A percentile compares a stretch with the other conserved stretches of the same genome.
Evolutionary conservation across 148 eudicot genomes (phyloP).

Genomic region (Linanthus parryae): DNA sequence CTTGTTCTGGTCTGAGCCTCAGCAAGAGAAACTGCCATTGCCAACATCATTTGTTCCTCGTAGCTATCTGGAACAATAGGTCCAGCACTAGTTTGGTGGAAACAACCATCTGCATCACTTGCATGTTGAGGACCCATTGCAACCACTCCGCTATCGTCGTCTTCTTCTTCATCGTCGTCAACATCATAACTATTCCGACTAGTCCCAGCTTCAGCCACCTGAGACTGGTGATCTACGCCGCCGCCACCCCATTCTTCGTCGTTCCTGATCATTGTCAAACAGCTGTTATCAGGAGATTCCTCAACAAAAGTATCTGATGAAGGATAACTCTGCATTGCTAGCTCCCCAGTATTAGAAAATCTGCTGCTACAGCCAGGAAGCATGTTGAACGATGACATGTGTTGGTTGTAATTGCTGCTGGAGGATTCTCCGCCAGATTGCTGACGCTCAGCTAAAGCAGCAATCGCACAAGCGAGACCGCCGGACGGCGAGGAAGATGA

Average conservation of each 20-base stretch:
- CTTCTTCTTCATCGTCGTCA: slow-evolving; percentile 35
- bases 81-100: slow-evolving; percentile 24
- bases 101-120: slow-evolving; percentile 21
- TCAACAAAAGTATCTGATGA: slow-evolving; percentile 19
- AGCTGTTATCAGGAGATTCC: slow-evolving; percentile 15
- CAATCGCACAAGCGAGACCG: slow-evolving; percentile 91
- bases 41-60: slow-evolving; percentile 99
- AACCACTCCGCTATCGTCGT: slow-evolving; percentile 4
- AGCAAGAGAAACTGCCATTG: slow-evolving; percentile 94
- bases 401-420: slow-evolving; percentile 24
- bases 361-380: slow-evolving; percentile 47
- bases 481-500: slow-evolving; percentile 90
- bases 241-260: slow-evolving; percentile 46
- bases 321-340: slow-evolving; percentile 16
- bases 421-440: slow-evolving; percentile 52
- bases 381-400: slow-evolving; percentile 29
- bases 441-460: slow-evolving; percentile 95
- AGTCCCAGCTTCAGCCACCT: slow-evolving; percentile 43
- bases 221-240: slow-evolving; percentile 36
- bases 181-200: slow-evolving; percentile 39
- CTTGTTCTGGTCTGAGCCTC: slow-evolving; percentile 67
- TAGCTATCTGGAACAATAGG: slow-evolving; percentile 67
- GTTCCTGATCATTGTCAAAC: slow-evolving; percentile 13
- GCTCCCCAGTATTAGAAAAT: slow-evolving; percentile 26
- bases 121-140: slow-evolving; percentile 22